phyloP scores from a whole-genome alignment of 768 basidiomycete species.

The Pleurotus salmoneostramineus region DNA sequence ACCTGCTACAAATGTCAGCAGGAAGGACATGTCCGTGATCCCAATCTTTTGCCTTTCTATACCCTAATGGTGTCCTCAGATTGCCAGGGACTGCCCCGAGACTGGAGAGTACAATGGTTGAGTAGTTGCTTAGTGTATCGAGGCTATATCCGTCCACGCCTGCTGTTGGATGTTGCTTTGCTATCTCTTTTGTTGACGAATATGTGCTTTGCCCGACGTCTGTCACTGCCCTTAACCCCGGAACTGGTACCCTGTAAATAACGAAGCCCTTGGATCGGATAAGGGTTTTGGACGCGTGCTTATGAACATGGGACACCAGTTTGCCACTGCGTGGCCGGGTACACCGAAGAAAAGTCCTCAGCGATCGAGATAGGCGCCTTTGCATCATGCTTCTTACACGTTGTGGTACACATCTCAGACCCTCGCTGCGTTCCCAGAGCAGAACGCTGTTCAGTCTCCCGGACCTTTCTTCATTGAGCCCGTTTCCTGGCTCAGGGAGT shows the following conservation, averaged over 20 bases:
- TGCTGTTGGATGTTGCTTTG: too few relatives aligned
- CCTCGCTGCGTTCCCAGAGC: neutral
- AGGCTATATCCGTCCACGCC: neutral
- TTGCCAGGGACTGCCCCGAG: conserved; percentile 65
- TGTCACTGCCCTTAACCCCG: too few relatives aligned
- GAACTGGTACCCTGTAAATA: too few relatives aligned
- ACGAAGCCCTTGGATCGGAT: too few relatives aligned
- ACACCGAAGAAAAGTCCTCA: too few relatives aligned
- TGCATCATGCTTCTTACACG: neutral
- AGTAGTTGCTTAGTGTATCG: conserved; percentile 11
- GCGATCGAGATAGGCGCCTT: neutral
- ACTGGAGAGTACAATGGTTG: conserved; percentile 46
- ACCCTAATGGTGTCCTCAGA: conserved; percentile 29
- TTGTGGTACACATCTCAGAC: neutral
- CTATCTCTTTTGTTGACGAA: neutral
- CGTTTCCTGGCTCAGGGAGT: conserved; percentile 18
- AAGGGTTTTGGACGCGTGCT: too few relatives aligned
- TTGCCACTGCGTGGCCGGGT: too few relatives aligned
- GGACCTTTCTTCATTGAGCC: conserved; percentile 40
- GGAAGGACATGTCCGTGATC: conserved; percentile 74
- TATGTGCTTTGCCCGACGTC: neutral
- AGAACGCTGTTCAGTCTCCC: conserved; percentile 49
- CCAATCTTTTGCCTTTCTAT: neutral
- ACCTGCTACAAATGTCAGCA: conserved; percentile 88
- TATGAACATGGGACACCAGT: too few relatives aligned